Evolutionary conservation across 352 stramenopile genomes (phyloP), one percentile per base, ranked within the genome.

Genomic region (Phytophthora palmivora): DNA sequence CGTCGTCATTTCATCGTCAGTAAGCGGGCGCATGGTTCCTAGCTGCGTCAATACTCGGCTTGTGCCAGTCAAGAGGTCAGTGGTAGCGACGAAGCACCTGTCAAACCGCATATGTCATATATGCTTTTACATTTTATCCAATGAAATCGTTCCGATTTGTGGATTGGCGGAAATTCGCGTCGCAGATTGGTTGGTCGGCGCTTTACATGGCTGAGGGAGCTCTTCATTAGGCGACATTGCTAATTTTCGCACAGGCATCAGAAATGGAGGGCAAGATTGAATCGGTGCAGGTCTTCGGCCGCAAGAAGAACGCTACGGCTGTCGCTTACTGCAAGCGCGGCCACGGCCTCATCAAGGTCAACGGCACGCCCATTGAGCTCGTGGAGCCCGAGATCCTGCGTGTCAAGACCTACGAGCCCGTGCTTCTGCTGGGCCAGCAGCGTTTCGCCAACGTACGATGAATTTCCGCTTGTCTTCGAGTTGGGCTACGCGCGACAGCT

Each of bases 271-370:
- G 78, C 67, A 92, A 93, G 77, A 88, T 96, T 76, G 84, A 96
- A 73, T 95, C 86, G 54, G 88, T 96, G 46, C 88, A 96, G 70
- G 84, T 92, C 55, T 96, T 96, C 75, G 88, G 88, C 72, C 80
- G 88, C 74, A 96, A 96, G 93, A 99, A 99, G 87, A 99, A 98
- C 74, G 97, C 98, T 60, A 99, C 97, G 54, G 98, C 98, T 70
- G 97, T 99, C 32, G 97, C 97, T 65, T 99, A 99, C 80, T 98
- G 96, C 88, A 99, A 99, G 88, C 89, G 97, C 75, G 98, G 98
- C 55, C 96, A 98, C 76, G 98, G 98, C 70, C 91, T 99, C 42
- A 99, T 99, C 94, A 99, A 99, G 85, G 96, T 99, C 51, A 99
- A 99, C 87, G 97, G 97, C 59, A 97, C 96, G 74, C 97, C 97